Base-by-base conservation (phyloP, 768 basidiomycete species). In the Panellus pusillus region DNA sequence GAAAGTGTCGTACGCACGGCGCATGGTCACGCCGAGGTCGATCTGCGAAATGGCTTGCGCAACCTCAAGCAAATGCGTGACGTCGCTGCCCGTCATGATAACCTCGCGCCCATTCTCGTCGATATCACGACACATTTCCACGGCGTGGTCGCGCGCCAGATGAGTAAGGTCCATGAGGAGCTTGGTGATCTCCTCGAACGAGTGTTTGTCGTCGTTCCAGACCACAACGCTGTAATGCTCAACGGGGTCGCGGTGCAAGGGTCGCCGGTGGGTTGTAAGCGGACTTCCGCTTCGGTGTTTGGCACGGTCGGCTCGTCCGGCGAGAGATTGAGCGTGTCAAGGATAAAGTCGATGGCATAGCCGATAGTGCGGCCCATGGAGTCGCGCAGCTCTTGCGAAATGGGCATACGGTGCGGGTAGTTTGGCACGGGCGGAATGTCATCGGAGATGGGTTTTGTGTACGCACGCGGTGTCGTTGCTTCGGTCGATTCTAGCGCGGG, bases 161-260 rank as follows among this genome's bases (percentile, higher is more conserved):
- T 39, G 7, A 18, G 78, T 77, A 63, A 79, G 69, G 41, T 88
- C 88, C 52, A 78, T 75, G 6, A 91, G 71, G 38, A 93, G 79
- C 55, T 82, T 80, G 57, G 87, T 87, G 49, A 97, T 86, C 64
- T 98, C 93, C 46, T 88, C 86, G 63, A 87, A 89, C 0, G 92
- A 93, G 69, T 98, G 97, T 62, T 95, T 96, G 69, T 99, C 97
- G 69, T 97, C 95, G 72, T 95, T 94, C 94, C 94, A 98, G 5
- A 98, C 71, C 24, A 96, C 76, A 52, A 98, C 78, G 40, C 88
- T 86, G 62, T 86, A 92, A 49, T 85, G 80, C 60, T 92, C 89
- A 57, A 85, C 86, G 74, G 80, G 32, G 8, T 35, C 32, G 14
- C 32, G 32, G 8, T 35, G 79, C 79, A 87, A 83, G 9, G 88